Conservation (phyloP, 345 rosid species). For the Salix suchowensis region DNA sequence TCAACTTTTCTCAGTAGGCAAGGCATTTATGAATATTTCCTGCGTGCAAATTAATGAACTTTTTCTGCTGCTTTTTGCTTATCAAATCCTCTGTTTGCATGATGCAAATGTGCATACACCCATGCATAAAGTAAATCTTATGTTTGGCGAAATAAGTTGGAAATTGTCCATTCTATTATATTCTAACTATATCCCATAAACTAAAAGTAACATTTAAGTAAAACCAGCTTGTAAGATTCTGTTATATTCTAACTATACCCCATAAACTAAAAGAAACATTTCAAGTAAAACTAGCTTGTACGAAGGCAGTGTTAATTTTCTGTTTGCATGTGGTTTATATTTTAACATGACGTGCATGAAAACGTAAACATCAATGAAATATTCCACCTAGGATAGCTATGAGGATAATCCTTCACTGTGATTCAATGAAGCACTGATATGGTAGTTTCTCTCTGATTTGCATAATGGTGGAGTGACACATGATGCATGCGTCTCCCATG, state of each 20-base stretch:
- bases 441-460: neutral
- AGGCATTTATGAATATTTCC: neutral
- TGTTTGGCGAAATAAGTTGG: neutral
- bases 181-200: neutral
- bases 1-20: neutral
- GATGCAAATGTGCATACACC: neutral
- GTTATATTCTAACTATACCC: neutral
- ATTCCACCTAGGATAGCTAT: neutral
- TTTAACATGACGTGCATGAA: neutral
- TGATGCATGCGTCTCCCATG: too few species aligned
- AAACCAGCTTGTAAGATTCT: neutral
- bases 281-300: neutral
- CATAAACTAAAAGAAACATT: neutral
- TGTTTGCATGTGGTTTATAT: neutral
- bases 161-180: neutral
- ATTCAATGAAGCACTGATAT: neutral
- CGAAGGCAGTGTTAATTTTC: neutral
- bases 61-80: neutral
- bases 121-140: neutral
- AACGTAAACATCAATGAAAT: neutral
- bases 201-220: neutral
- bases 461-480: neutral
- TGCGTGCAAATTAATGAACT: neutral
- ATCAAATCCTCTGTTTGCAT: neutral
- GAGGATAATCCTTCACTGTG: neutral